A percentile compares a stretch with the other conserved stretches of the same genome.
These are phyloP conservation scores for Kwoniella botswanensis DNA, from an alignment of 768 basidiomycete species.

Conservation along the genomic window DNA sequence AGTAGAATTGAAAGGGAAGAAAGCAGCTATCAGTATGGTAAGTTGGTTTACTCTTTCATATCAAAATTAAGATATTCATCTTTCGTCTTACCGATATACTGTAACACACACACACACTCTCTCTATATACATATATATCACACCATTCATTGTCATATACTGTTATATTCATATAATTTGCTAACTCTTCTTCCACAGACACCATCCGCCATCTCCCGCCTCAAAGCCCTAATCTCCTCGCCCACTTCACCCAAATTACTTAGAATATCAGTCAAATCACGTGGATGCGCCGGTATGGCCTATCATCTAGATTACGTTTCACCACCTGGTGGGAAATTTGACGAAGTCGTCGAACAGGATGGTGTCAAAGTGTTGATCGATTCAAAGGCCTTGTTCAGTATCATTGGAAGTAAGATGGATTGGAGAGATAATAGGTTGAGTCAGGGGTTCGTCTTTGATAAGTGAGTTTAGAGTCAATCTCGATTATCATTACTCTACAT, in stretches of 20 bases:
- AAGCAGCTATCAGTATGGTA: slow-evolving; percentile 59
- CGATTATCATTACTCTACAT: neutral
- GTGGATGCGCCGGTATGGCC: slow-evolving; percentile 89
- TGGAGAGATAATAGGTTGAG: slow-evolving; percentile 93
- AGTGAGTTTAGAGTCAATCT: slow-evolving; percentile 36
- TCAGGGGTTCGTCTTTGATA: slow-evolving; percentile 53
- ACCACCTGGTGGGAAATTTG: slow-evolving; percentile 76
- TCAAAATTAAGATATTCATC: too few species aligned
- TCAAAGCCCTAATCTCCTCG: slow-evolving; percentile 70
- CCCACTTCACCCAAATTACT: slow-evolving; percentile 84
- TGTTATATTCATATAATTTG: too few species aligned
- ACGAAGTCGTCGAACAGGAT: slow-evolving; percentile 95
- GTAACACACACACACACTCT: too few species aligned
- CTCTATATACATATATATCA: neutral
- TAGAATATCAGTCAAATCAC: slow-evolving; percentile 93
- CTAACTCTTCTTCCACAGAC: slow-evolving; percentile 64
- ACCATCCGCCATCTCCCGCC: slow-evolving; percentile 72
- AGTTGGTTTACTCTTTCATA: slow-evolving; percentile 11
- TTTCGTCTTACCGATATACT: neutral
- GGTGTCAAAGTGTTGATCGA: slow-evolving; percentile 93
- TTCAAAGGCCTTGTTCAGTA: slow-evolving; percentile 93
- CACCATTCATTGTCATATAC: too few species aligned
- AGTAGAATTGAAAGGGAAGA: slow-evolving; percentile 51
- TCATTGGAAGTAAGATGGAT: slow-evolving; percentile 99
- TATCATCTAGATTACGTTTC: slow-evolving; percentile 93